phyloP scores from a whole-genome alignment of 805 yeast species.

The Candida argentea region DNA sequence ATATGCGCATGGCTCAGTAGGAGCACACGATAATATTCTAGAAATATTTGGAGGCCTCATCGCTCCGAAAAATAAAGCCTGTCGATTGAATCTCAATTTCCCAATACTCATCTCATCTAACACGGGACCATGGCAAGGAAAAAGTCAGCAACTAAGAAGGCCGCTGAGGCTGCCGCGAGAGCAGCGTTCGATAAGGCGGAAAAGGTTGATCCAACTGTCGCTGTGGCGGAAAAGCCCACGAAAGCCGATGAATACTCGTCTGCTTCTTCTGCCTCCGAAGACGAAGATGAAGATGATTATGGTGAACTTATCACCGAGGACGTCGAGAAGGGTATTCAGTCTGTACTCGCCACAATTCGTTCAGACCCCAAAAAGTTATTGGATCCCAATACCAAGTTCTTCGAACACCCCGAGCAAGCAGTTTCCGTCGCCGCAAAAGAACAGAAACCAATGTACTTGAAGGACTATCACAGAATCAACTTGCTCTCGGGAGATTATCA shows the following conservation, averaged over 20 bases:
- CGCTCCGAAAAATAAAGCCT: slow-evolving; percentile 10
- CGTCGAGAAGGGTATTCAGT: slow-evolving; percentile 68
- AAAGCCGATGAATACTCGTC: slow-evolving; percentile 14
- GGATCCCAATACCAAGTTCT: slow-evolving; percentile 64
- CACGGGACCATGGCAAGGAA: slow-evolving; percentile 60
- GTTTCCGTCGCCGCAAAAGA: slow-evolving; percentile 13
- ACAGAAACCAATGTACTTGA: slow-evolving; percentile 70
- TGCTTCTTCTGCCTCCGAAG: slow-evolving; percentile 27
- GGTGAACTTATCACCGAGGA: slow-evolving; percentile 84
- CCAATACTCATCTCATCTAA: too few species aligned
- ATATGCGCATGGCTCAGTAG: not conserved
- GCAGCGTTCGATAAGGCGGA: slow-evolving; percentile 2
- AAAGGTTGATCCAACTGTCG: slow-evolving; percentile 12
- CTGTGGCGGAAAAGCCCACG: slow-evolving; percentile 9
- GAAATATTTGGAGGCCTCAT: slow-evolving; percentile 6
- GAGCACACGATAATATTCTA: too few species aligned
- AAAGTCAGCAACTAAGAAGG: slow-evolving; percentile 74
- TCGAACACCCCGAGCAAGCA: slow-evolving; percentile 47
- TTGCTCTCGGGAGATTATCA: slow-evolving; percentile 57
- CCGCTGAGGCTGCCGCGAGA: slow-evolving; percentile 34
- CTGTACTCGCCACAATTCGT: slow-evolving; percentile 62
- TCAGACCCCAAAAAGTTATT: slow-evolving; percentile 55
- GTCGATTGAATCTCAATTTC: too few species aligned
- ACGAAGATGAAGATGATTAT: slow-evolving; percentile 81
- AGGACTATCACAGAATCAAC: slow-evolving; percentile 86